Conservation (phyloP, 805 yeast genomes). For the Lachancea cidri region DNA sequence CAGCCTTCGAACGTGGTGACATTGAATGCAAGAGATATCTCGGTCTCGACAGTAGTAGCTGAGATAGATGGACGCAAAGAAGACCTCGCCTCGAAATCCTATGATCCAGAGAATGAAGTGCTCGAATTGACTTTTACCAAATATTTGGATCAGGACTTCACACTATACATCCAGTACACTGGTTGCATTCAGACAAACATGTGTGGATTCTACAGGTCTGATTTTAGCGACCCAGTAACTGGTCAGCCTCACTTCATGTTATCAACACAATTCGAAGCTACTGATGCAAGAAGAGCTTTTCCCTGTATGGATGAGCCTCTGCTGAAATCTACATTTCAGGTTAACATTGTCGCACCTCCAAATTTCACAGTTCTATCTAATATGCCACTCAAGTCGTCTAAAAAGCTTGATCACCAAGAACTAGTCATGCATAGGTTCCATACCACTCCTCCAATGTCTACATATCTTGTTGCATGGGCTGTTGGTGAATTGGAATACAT, state of each 20-base stretch:
- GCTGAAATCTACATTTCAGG: constrained; percentile 59
- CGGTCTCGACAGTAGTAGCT: constrained; percentile 28
- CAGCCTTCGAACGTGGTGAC: constrained; percentile 41
- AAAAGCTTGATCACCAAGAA: constrained; percentile 31
- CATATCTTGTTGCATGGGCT: constrained; percentile 67
- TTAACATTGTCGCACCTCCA: constrained; percentile 48
- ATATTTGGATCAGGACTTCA: constrained; percentile 35
- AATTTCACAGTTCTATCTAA: constrained; percentile 58
- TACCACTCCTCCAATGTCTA: constrained; percentile 68
- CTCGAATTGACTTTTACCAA: constrained; percentile 44
- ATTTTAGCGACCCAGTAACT: constrained; percentile 45
- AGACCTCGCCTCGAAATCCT: background rate
- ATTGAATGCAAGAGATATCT: constrained; percentile 45
- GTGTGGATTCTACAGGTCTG: constrained; percentile 71
- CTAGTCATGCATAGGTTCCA: constrained; percentile 48
- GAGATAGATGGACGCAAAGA: constrained; percentile 17
- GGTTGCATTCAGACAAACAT: constrained; percentile 61
- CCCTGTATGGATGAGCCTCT: constrained; percentile 74
- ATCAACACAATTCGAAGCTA: constrained; percentile 54
- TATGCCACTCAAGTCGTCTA: constrained; percentile 50
- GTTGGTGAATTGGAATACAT: constrained; percentile 64
- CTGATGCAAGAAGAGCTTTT: constrained; percentile 74
- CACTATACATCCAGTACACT: constrained; percentile 48
- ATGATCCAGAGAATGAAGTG: constrained; percentile 46
- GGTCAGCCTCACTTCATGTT: constrained; percentile 26